Evolutionary conservation across 148 eudicot species (phyloP).

Genomic region (Polygonum maritimum): DNA sequence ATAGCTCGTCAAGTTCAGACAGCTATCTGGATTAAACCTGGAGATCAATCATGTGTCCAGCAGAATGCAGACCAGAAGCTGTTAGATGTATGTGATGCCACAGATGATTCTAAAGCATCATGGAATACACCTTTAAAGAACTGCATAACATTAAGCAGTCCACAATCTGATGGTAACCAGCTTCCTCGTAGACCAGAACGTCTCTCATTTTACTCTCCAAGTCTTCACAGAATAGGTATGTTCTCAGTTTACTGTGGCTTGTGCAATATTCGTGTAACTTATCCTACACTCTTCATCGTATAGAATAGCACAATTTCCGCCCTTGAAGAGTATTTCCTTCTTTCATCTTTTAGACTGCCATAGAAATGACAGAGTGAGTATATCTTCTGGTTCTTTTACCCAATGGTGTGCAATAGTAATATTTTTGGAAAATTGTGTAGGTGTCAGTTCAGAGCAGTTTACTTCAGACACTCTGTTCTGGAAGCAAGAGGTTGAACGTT

Average conservation of each 20-base stretch:
- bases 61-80: slow-evolving; percentile 59
- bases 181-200: slow-evolving; percentile 83
- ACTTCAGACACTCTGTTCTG: slow-evolving; percentile 59
- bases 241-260: not conserved
- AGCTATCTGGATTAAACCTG: slow-evolving; percentile 85
- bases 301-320: not conserved
- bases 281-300: not conserved
- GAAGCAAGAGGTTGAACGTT: slow-evolving; percentile 86
- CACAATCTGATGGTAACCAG: slow-evolving; percentile 24
- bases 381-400: not conserved
- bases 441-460: slow-evolving; percentile 56
- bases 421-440: slow-evolving; percentile 22
- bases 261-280: not conserved
- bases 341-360: not conserved
- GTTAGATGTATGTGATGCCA: slow-evolving; percentile 53
- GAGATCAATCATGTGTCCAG: slow-evolving; percentile 55
- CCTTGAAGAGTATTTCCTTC: not conserved
- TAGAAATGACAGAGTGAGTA: not conserved
- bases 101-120: slow-evolving; percentile 44
- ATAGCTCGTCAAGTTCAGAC: slow-evolving; percentile 85
- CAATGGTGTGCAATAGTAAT: not conserved
- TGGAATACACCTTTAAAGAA: slow-evolving; percentile 70
- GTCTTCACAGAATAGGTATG: slow-evolving; percentile 57
- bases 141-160: slow-evolving; percentile 37
- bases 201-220: slow-evolving; percentile 62